Evolutionary conservation across 2,329 filamentous ascomycete genomes (phyloP).

Genomic region (Aspergillus novofumigatus): DNA sequence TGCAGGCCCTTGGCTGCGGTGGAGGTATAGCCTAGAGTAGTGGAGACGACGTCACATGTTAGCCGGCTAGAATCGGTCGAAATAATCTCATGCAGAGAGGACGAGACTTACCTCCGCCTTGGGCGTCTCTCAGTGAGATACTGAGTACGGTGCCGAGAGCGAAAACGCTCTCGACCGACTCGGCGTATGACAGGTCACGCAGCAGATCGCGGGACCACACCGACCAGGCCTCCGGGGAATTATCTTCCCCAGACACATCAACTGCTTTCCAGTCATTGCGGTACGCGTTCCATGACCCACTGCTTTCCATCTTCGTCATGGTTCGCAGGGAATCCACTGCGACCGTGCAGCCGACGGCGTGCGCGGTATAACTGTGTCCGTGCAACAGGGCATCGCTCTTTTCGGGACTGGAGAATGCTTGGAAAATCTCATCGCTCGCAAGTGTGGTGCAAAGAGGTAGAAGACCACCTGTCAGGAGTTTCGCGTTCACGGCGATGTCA

Average conservation of each 20-base stretch:
- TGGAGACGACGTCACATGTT: conserved; percentile 14
- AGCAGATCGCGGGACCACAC: conserved; percentile 65
- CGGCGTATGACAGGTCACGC: conserved; percentile 52
- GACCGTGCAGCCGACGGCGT: conserved; percentile 75
- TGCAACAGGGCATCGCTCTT: conserved; percentile 78
- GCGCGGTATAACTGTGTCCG: conserved; percentile 83
- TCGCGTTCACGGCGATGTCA: conserved; percentile 77
- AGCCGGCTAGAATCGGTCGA: conserved; percentile 8
- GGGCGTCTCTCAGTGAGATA: conserved; percentile 53
- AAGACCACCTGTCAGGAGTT: conserved; percentile 75
- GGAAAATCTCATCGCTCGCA: conserved; percentile 69
- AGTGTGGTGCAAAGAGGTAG: conserved; percentile 73
- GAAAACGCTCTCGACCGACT: conserved; percentile 61
- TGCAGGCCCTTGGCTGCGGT: conserved; percentile 53
- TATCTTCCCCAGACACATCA: neutral
- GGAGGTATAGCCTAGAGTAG: conserved; percentile 50
- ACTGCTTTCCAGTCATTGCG: conserved; percentile 45
- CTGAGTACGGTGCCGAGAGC: conserved; percentile 72
- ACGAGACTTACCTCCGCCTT: conserved; percentile 40
- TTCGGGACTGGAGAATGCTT: conserved; percentile 64
- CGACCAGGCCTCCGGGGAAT: conserved; percentile 54
- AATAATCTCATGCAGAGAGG: neutral
- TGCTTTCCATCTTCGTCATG: conserved; percentile 56
- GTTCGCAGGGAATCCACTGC: conserved; percentile 62
- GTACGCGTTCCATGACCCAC: conserved; percentile 55